Conservation (phyloP, 257 asterid species). For the Capsicum rhomboideum region DNA sequence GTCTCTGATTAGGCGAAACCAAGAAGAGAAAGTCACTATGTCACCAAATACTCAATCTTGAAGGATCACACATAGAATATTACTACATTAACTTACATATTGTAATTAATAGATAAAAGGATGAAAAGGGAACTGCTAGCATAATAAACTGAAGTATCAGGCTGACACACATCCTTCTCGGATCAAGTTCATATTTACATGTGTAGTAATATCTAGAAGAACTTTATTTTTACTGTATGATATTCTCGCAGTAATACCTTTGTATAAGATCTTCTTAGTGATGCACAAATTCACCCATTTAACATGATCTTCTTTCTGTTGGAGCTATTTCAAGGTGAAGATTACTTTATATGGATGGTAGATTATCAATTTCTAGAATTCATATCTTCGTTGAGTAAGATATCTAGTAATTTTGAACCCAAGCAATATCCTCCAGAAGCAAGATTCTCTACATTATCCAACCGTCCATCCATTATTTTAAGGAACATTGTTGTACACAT, state of each 20-base stretch:
- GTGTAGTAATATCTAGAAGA: neutral
- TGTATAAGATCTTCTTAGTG: no score
- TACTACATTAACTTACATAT: neutral
- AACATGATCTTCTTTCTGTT: no score
- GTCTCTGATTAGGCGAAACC: constrained; percentile 24
- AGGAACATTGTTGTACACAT: no score
- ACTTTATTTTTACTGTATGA: neutral
- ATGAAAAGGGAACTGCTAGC: neutral
- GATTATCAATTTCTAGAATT: no score
- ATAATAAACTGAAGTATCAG: neutral
- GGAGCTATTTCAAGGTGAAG: no score
- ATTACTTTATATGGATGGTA: no score
- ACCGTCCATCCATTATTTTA: no score
- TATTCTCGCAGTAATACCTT: neutral
- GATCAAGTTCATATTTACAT: neutral
- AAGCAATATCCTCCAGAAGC: no score
- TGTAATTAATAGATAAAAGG: neutral
- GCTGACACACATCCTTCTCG: neutral
- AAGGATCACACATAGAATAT: neutral
- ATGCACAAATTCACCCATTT: no score
- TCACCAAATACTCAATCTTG: neutral
- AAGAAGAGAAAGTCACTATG: neutral
- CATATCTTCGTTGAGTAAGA: no score
- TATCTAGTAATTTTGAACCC: no score
- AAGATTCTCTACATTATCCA: no score